A percentile compares a stretch with the other conserved stretches of the same genome.
phyloP scores from a whole-genome alignment of 345 rosid genomes.

The Odontarrhena argentea region DNA sequence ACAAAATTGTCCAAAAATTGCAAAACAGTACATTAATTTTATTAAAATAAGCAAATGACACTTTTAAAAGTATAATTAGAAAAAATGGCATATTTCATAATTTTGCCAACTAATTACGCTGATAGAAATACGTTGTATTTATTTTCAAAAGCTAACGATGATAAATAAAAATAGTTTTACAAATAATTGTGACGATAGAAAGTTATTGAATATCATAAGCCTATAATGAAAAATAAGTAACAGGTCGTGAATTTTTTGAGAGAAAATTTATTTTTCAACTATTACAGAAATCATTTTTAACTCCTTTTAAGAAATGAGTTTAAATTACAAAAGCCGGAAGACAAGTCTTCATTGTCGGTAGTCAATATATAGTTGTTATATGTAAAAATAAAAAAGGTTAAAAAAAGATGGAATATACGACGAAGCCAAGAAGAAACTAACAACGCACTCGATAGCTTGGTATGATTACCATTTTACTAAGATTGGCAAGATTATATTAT shows the following conservation, averaged over 20 bases:
- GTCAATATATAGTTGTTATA: neutral
- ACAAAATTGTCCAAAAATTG: too few relatives aligned
- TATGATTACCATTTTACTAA: conserved; percentile 27
- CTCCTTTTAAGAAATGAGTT: neutral
- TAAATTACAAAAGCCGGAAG: neutral
- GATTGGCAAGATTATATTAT: conserved; percentile 1
- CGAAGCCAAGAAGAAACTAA: neutral
- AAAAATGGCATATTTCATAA: too few relatives aligned
- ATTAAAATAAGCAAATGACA: too few relatives aligned
- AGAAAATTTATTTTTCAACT: neutral
- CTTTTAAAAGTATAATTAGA: too few relatives aligned
- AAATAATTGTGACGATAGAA: too few relatives aligned
- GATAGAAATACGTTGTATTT: too few relatives aligned
- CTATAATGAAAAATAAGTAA: too few relatives aligned
- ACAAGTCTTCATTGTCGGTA: conserved; percentile 35
- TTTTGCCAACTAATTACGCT: too few relatives aligned
- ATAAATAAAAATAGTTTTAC: too few relatives aligned
- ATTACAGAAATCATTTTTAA: neutral
- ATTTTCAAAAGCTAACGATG: neutral
- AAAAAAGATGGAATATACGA: conserved; percentile 21
- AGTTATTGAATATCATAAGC: too few relatives aligned
- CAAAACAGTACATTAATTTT: too few relatives aligned
- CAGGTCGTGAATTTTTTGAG: neutral
- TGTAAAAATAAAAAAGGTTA: neutral
- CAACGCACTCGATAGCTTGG: conserved; percentile 20